Evolutionary conservation across 1,284 basidiomycete genomes (phyloP).

Genomic region (Vanrija pseudolonga): DNA sequence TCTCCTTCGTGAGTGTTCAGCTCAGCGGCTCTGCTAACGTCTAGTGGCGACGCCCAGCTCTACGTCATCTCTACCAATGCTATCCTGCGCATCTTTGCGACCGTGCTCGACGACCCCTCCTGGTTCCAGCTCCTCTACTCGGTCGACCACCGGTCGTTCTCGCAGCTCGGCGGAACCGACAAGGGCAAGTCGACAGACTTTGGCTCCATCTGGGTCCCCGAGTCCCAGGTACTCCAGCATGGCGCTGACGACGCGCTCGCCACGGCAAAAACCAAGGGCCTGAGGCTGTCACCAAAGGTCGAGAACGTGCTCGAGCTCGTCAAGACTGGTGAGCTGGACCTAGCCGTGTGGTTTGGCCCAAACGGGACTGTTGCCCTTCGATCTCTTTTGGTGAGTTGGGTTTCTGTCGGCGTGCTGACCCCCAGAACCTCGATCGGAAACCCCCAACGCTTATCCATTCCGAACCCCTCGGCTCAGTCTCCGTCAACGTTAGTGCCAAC

Average conservation of each 20-base stretch:
- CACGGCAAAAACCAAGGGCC: conserved; percentile 48
- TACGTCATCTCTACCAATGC: conserved; percentile 41
- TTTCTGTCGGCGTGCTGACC: background rate
- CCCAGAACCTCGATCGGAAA: conserved; percentile 79
- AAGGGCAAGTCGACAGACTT: conserved; percentile 17
- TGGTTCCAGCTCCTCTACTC: conserved; percentile 74
- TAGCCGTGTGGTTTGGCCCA: conserved; percentile 66
- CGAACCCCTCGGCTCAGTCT: conserved; percentile 64
- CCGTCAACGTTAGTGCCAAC: background rate
- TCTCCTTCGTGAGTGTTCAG: conserved; percentile 21
- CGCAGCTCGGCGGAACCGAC: background rate
- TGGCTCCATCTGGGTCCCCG: conserved; percentile 33
- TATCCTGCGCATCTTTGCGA: conserved; percentile 71
- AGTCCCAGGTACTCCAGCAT: conserved; percentile 24
- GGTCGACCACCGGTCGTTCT: conserved; percentile 58
- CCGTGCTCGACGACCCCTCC: conserved; percentile 79
- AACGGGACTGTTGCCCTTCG: conserved; percentile 69
- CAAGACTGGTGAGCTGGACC: conserved; percentile 67
- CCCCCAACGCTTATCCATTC: conserved; percentile 79
- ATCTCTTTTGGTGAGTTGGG: conserved; percentile 65
- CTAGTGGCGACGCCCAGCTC: conserved; percentile 37
- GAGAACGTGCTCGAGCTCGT: conserved; percentile 27
- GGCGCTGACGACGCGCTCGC: conserved; percentile 21
- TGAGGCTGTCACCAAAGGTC: background rate
- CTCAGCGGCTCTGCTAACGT: background rate